These are phyloP conservation scores for Lepidium didymum DNA, from an alignment of 345 rosid genomes.

Conservation along the genomic window DNA sequence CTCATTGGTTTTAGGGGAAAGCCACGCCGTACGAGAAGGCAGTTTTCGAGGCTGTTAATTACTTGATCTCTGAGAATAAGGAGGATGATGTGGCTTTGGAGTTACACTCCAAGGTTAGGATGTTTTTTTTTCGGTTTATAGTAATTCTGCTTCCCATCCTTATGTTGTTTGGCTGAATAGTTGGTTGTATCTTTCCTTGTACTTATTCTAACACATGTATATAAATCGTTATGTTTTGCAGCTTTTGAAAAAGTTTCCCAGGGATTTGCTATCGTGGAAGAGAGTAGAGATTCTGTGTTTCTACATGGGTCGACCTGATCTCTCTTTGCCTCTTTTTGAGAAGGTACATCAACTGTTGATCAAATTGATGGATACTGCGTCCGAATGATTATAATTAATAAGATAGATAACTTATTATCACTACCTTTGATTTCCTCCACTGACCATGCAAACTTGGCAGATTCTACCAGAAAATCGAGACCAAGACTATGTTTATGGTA, in stretches of 20 bases:
- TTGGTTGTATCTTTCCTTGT: neutral
- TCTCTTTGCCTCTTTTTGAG: constrained; percentile 46
- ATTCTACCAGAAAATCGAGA: constrained; percentile 48
- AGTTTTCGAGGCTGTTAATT: constrained; percentile 47
- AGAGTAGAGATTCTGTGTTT: constrained; percentile 69
- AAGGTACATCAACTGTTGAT: constrained; percentile 39
- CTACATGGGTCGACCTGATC: constrained; percentile 68
- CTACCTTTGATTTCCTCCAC: neutral
- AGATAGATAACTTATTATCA: neutral
- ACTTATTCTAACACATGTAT: neutral
- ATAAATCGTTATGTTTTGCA: constrained; percentile 28
- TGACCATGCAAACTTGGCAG: constrained; percentile 26
- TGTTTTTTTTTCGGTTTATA: neutral
- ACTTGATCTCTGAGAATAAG: constrained; percentile 49
- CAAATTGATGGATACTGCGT: neutral
- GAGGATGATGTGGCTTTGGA: constrained; percentile 59
- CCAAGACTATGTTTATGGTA: constrained; percentile 64
- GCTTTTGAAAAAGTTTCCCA: constrained; percentile 52
- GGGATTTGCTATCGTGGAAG: constrained; percentile 58
- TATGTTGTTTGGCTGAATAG: neutral
- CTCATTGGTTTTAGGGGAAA: neutral
- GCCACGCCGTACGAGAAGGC: constrained; percentile 67
- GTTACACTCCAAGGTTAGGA: constrained; percentile 51
- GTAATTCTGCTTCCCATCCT: neutral
- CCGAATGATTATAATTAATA: neutral